These are phyloP conservation scores for Camellia sinensis DNA, from an alignment of 148 eudicot genomes.

Conservation along the genomic window DNA sequence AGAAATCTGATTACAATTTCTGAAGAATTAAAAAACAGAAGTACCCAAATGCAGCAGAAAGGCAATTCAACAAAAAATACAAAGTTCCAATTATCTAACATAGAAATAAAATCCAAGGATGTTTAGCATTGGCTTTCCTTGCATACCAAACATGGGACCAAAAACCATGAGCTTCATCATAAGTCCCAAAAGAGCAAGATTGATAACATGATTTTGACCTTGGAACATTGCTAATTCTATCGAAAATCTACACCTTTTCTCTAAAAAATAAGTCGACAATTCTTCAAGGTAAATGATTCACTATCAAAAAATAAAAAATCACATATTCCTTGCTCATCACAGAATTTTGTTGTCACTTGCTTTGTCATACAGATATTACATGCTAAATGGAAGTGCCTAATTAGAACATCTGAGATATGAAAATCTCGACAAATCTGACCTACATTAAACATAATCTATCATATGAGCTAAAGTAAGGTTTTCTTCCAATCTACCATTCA, in stretches of 20 bases:
- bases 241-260: too few species aligned
- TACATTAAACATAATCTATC: not conserved
- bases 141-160: not conserved
- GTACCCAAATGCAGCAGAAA: not conserved
- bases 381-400: not conserved
- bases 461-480: not conserved
- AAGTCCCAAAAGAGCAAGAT: not conserved
- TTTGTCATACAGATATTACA: not conserved
- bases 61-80: not conserved
- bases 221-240: too few species aligned
- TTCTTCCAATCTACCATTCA: not conserved
- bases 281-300: not conserved
- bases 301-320: not conserved
- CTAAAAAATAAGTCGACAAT: too few species aligned
- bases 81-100: conserved; percentile 3
- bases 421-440: not conserved
- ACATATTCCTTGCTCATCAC: not conserved
- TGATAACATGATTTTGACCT: not conserved
- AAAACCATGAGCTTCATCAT: not conserved
- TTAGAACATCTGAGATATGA: too few species aligned
- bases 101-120: not conserved
- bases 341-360: not conserved
- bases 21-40: too few species aligned
- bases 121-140: not conserved
- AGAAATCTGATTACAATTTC: not conserved